Base-by-base conservation (phyloP, 2,329 filamentous ascomycete genomes). In the Nemania sp. region DNA sequence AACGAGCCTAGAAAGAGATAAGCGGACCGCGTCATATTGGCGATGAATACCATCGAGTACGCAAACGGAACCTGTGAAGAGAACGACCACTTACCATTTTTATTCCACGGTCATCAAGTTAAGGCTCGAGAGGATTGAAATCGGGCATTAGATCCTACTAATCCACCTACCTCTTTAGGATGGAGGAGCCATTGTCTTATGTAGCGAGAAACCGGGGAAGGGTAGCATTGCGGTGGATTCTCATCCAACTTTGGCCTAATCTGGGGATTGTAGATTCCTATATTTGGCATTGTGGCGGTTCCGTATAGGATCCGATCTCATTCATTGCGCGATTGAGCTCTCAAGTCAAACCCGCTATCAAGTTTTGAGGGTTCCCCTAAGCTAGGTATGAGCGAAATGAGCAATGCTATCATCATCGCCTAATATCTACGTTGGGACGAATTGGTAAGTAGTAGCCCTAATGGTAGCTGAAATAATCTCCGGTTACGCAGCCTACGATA, bases 121-220 rank as follows among this genome's bases (percentile, higher is more conserved):
- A 38, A 64, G 53, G 54, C 47, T 52, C 20, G 45, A 59, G 32
- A 52, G 32, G 22, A 15, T 63, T 27, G 52, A 29, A 15, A 53
- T 56, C 26, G 20, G 47, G 43, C 41, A 13, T 41, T 22, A 55
- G 29, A 47, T 57, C 26, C 27, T 22, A 41, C 24, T 6, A 5
- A 61, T 13, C 53, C 52, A 69, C 67, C 63, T 69, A 52, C 62
- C 59, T 51, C 38, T 69, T 63, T 62, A 43, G 63, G 43, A 60
- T 51, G 49, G 49, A 18, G 15, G 24, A 54, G 58, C 24, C 47
- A 58, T 53, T 29, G 6, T 24, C 4, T 52, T 35, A 38, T 18
- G 51, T n/a, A 26, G 32, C 32, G 51, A 45, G 45, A 49, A 45
- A 41, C 62, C 57, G 43, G 52, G 62, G 22, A 45, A n/a, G 13